A percentile compares a stretch with the other conserved stretches of the same genome.
Evolutionary conservation across 495 filamentous ascomycete genomes (phyloP).

Genomic region (Penicillium simplicissimum): DNA sequence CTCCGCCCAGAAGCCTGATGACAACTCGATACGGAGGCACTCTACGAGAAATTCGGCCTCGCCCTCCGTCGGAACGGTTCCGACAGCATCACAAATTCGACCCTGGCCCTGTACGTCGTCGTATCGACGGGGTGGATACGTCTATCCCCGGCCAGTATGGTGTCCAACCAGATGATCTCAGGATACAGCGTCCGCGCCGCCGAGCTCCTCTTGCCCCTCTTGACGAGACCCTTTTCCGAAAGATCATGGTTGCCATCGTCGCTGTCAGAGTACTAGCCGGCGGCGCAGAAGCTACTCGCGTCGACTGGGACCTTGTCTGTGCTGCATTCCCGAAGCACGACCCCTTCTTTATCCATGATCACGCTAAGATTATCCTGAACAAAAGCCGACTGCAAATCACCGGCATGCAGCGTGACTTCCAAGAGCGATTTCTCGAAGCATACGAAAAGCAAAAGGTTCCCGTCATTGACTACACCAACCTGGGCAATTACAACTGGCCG

Average conservation of each 20-base stretch:
- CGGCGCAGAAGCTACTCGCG: constrained; percentile 59
- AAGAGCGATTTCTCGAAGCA: constrained; percentile 70
- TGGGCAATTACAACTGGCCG: constrained; percentile 76
- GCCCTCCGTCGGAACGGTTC: not conserved
- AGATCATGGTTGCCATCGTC: constrained; percentile 67
- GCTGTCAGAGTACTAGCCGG: constrained; percentile 73
- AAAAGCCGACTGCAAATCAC: constrained; percentile 63
- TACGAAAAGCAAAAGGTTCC: constrained; percentile 71
- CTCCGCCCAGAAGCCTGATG: constrained; percentile 8
- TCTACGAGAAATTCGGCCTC: not conserved
- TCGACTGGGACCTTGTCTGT: constrained; percentile 75
- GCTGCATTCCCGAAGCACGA: constrained; percentile 65
- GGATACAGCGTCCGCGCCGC: constrained; percentile 27
- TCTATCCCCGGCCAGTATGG: constrained; percentile 16
- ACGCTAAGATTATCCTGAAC: constrained; percentile 58
- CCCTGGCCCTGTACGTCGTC: constrained; percentile 18
- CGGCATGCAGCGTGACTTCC: constrained; percentile 74
- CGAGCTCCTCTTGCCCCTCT: constrained; percentile 27
- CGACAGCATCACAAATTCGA: not conserved
- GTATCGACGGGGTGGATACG: constrained; percentile 34
- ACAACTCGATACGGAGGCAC: not conserved
- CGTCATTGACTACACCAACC: constrained; percentile 67
- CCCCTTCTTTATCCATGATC: constrained; percentile 55
- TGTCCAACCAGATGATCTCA: not conserved
- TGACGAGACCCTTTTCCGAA: constrained; percentile 26